A percentile compares a stretch with the other conserved stretches of the same genome.
These are phyloP conservation scores for Panus rudis DNA, from an alignment of 768 basidiomycete genomes.

Conservation along the genomic window DNA sequence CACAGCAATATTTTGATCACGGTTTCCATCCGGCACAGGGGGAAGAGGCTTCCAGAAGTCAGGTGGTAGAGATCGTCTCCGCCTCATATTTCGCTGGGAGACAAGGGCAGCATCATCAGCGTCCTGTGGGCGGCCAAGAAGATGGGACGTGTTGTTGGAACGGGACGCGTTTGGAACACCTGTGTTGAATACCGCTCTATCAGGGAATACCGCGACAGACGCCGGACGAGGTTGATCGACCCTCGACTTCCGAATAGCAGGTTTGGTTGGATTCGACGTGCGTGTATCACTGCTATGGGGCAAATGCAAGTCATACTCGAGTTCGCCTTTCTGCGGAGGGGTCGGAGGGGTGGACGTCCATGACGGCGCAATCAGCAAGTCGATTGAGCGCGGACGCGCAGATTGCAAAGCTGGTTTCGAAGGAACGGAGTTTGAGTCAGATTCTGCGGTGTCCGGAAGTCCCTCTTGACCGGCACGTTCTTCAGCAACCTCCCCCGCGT, in stretches of 20 bases:
- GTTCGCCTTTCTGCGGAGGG: slow-evolving; percentile 31
- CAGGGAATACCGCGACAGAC: slow-evolving; percentile 6
- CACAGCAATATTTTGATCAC: no score
- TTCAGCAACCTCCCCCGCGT: no score
- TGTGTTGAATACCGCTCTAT: slow-evolving; percentile 12
- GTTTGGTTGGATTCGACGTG: background rate
- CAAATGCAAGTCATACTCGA: background rate
- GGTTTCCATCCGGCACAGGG: no score
- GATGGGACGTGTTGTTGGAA: background rate
- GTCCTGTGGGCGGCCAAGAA: background rate
- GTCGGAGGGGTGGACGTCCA: slow-evolving; percentile 58
- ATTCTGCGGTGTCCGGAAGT: background rate
- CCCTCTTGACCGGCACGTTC: no score
- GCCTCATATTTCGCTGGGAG: background rate
- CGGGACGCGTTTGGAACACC: background rate
- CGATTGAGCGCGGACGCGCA: no score
- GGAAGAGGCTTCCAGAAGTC: slow-evolving; percentile 4
- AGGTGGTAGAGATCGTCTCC: slow-evolving; percentile 3
- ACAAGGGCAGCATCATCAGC: no score
- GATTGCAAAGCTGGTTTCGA: slow-evolving; percentile 8
- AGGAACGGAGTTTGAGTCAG: background rate
- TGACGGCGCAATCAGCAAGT: slow-evolving; percentile 32
- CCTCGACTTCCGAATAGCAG: background rate
- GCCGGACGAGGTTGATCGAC: slow-evolving; percentile 3
- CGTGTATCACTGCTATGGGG: background rate